Evolutionary conservation across 2,329 filamentous ascomycete genomes (phyloP).

Genomic region (Chaetomium globosum): DNA sequence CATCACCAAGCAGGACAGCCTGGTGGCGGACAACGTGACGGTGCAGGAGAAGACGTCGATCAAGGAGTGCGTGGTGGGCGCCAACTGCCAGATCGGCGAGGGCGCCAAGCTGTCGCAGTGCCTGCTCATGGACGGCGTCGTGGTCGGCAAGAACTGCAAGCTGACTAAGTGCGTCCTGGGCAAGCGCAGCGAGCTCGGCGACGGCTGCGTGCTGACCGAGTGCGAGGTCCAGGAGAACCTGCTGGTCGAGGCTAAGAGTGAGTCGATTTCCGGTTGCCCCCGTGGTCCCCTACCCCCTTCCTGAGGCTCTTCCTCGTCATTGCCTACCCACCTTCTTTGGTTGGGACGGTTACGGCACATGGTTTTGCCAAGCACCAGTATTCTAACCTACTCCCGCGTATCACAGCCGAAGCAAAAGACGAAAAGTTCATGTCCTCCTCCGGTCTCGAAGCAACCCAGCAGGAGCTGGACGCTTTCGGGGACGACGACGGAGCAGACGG

Average conservation of each 20-base stretch:
- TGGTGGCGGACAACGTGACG: constrained; percentile 85
- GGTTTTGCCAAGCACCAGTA: not conserved
- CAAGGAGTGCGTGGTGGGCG: constrained; percentile 86
- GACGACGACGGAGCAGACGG: constrained; percentile 36
- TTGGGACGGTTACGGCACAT: not conserved
- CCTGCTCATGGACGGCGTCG: constrained; percentile 87
- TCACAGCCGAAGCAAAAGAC: constrained; percentile 65
- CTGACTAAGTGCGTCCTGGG: constrained; percentile 87
- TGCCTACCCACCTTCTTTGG: not conserved
- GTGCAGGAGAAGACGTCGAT: constrained; percentile 89
- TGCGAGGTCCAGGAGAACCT: constrained; percentile 93
- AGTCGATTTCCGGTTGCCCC: constrained; percentile 41
- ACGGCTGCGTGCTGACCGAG: constrained; percentile 76
- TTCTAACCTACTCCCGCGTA: constrained; percentile 20
- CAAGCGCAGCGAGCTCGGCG: constrained; percentile 78
- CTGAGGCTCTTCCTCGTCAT: constrained; percentile 1
- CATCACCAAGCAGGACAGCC: constrained; percentile 77
- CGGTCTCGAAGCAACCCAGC: constrained; percentile 64
- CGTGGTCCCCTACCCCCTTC: not conserved
- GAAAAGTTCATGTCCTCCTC: constrained; percentile 69
- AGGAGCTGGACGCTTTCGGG: constrained; percentile 59
- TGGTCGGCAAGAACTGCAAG: constrained; percentile 80
- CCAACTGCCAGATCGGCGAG: constrained; percentile 81
- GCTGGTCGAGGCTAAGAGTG: constrained; percentile 76
- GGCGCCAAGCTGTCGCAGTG: constrained; percentile 88